A percentile compares a stretch with the other conserved stretches of the same genome.
Evolutionary conservation across 768 basidiomycete species (phyloP).

Genomic region (Astraeus odoratus): DNA sequence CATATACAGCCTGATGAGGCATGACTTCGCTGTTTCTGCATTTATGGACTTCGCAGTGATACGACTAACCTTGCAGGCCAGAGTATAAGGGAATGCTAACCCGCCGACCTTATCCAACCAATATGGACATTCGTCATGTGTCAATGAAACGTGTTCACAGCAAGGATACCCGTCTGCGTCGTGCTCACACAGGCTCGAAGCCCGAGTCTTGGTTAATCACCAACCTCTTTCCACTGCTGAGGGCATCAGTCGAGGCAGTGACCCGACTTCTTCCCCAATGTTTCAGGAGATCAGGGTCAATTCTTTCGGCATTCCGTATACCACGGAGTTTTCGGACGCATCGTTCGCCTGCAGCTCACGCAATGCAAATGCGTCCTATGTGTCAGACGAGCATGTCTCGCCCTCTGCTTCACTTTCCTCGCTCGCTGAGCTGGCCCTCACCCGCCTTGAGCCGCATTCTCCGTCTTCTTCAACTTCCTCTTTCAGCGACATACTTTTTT

Average conservation of each 20-base stretch:
- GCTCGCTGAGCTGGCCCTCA: background rate
- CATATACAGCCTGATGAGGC: background rate
- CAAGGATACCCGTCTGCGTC: background rate
- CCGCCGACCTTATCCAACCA: background rate
- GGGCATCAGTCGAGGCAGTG: too few species aligned
- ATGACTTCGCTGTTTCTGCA: background rate
- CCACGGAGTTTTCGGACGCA: slow-evolving; percentile 24
- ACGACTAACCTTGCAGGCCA: background rate
- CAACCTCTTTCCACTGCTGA: too few species aligned
- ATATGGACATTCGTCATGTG: background rate
- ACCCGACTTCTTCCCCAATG: slow-evolving; percentile 8
- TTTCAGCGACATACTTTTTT: slow-evolving; percentile 19
- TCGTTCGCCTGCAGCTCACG: slow-evolving; percentile 9
- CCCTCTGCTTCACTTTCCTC: slow-evolving; percentile 1
- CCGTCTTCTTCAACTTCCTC: slow-evolving; percentile 16
- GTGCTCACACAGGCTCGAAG: background rate
- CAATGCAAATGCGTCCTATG: background rate
- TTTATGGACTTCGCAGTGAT: background rate
- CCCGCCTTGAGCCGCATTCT: slow-evolving; percentile 3
- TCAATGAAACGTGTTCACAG: slow-evolving; percentile 1
- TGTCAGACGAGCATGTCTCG: background rate
- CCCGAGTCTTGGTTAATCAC: too few species aligned
- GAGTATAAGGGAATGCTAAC: background rate
- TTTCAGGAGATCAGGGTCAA: slow-evolving; percentile 22
- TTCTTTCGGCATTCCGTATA: slow-evolving; percentile 23